Base-by-base conservation (phyloP, 306 rosid species). In the Heteromeles arbutifolia region DNA sequence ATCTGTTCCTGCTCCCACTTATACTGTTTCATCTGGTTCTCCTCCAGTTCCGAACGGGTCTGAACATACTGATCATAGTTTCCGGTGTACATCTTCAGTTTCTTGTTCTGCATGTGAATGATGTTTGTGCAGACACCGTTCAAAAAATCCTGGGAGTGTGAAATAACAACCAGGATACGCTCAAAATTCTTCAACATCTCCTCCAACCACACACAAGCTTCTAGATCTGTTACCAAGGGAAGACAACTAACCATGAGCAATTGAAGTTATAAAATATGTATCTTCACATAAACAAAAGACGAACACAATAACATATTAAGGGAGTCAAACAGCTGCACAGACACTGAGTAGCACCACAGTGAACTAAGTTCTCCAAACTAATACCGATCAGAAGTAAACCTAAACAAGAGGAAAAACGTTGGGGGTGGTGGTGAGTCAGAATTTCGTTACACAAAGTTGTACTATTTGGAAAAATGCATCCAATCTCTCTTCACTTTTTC, bases 1-100 rank as follows among this genome's bases (percentile, higher is more conserved):
- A 96, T 96, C 81, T 96, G 99, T 57, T 96, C 99, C 88, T 96
- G 99, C 84, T 96, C 99, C 99, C 99, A 96, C 72, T 72, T 92
- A 83, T 90, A 96, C 90, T 89, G 93, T 86, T 96, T 96, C 99
- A 96, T 96, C 86, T 96, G 99, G 75, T 96, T 96, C 82, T 92
- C 99, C 85, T 96, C 99, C 78, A 92, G 85, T 69, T 89, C 98
- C 52, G 94, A 44, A 74, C 98, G 98, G 21, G 99, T 96, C 83
- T 92, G 99, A 68, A 90, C 94, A 81, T 96, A 96, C 21, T 96
- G 98, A 82, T 96, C 98, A 74, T 85, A 96, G 77, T 96, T 96
- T 61, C 99, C 99, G 37, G 91, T 82, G 72, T 92, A 96, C 3
- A 84, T 15, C 95, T 92, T 96, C 79, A 96, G 87, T 64, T 76